A percentile compares a stretch with the other conserved stretches of the same genome.
phyloP scores from a whole-genome alignment of 176 grass and related monocot genomes.

The Paspalum notatum region DNA sequence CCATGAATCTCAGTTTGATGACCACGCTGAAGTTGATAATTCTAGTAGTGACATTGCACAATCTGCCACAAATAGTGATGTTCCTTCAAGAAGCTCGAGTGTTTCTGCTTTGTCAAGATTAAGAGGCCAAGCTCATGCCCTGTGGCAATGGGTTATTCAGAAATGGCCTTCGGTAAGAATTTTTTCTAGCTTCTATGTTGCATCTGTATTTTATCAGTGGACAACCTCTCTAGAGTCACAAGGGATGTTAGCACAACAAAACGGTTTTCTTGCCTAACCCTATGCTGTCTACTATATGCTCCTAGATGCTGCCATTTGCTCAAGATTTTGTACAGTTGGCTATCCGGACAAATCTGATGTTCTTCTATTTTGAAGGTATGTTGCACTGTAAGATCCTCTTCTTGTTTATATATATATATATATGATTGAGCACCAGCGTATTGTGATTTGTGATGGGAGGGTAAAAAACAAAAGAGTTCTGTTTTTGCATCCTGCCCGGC shows the following conservation, averaged over 20 bases:
- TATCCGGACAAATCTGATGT: slow-evolving; percentile 92
- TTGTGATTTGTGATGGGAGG: background rate
- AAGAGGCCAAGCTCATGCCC: slow-evolving; percentile 54
- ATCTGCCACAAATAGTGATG: slow-evolving; percentile 33
- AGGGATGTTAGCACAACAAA: slow-evolving; percentile 5
- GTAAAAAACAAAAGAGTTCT: slow-evolving; percentile 15
- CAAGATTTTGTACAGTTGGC: slow-evolving; percentile 83
- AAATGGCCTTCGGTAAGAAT: slow-evolving; percentile 84
- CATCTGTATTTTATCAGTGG: slow-evolving; percentile 27
- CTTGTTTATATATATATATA: background rate
- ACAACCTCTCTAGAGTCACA: slow-evolving; percentile 3
- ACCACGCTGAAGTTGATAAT: slow-evolving; percentile 49
- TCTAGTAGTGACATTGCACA: slow-evolving; percentile 40
- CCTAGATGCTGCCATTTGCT: slow-evolving; percentile 83
- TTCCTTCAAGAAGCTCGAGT: slow-evolving; percentile 49
- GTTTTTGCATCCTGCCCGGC: slow-evolving; percentile 3
- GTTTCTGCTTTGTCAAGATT: slow-evolving; percentile 58
- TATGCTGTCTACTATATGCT: slow-evolving; percentile 12
- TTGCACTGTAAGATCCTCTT: slow-evolving; percentile 2
- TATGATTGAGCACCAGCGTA: slow-evolving; percentile 13
- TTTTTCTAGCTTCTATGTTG: slow-evolving; percentile 16
- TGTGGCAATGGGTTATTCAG: slow-evolving; percentile 71
- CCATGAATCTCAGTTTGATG: slow-evolving; percentile 64
- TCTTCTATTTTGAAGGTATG: slow-evolving; percentile 99
- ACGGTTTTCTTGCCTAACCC: slow-evolving; percentile 38